These are phyloP conservation scores for Populus euphratica DNA, from an alignment of 345 rosid genomes.

Conservation along the genomic window DNA sequence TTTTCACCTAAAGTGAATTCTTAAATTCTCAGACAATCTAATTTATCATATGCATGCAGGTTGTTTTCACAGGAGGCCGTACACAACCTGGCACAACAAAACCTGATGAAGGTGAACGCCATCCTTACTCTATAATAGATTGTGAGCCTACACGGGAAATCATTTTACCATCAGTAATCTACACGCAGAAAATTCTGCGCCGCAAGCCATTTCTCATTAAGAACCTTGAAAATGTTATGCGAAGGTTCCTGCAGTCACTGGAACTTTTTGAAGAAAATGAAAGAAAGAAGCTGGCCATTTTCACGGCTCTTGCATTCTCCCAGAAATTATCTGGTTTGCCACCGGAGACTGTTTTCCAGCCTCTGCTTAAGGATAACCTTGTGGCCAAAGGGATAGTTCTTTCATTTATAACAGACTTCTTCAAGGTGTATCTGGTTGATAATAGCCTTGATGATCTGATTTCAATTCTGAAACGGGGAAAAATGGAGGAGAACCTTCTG, in stretches of 20 bases:
- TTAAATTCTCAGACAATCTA: background rate
- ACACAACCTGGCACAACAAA: conserved; percentile 95
- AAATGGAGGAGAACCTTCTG: conserved; percentile 87
- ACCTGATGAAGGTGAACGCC: conserved; percentile 98
- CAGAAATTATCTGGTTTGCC: conserved; percentile 98
- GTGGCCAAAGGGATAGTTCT: conserved; percentile 99
- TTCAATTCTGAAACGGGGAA: conserved; percentile 83
- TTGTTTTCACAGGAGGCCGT: conserved; percentile 94
- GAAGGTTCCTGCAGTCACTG: conserved; percentile 86
- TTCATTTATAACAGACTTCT: conserved; percentile 87
- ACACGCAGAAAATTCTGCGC: conserved; percentile 82
- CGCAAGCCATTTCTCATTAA: conserved; percentile 93
- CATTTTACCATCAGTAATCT: conserved; percentile 80
- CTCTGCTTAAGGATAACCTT: conserved; percentile 95
- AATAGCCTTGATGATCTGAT: conserved; percentile 95
- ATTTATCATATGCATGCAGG: conserved; percentile 39
- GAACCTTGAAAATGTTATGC: conserved; percentile 94
- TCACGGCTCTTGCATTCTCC: conserved; percentile 95
- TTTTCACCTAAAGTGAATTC: background rate
- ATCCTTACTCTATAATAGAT: conserved; percentile 79
- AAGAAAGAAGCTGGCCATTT: conserved; percentile 95
- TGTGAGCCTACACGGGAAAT: conserved; percentile 79
- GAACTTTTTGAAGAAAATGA: conserved; percentile 97
- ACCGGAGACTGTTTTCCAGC: conserved; percentile 96
- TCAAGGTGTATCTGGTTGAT: conserved; percentile 92